Evolutionary conservation across 1,284 basidiomycete genomes (phyloP), one percentile per base, ranked within the genome.

Genomic region (Retiboletus flavoniger): DNA sequence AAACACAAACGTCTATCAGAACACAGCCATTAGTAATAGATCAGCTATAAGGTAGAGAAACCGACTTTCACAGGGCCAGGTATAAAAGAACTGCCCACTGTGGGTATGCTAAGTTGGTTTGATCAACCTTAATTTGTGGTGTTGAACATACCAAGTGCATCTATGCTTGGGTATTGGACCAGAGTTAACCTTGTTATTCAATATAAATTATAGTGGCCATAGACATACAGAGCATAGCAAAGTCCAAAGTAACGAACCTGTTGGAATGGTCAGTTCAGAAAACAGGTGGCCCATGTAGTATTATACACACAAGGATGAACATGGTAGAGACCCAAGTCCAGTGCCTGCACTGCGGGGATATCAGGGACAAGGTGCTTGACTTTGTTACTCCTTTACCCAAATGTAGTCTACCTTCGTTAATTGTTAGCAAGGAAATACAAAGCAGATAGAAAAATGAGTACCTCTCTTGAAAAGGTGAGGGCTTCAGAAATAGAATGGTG

Each of bases 281-380:
- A 13, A 32, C 31, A 11, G 10, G 13, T 13, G 6, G 7, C 31
- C 8, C 31, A 9, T 10, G 31, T n/a, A n/a, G 13, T 3, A 32
- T 32, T 16, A 10, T 17, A 39, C 53, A 1, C 16, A 62, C 60
- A 2, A 61, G 1, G 21, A 59, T 6, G 29, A 59, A 61, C 26
- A 56, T 2, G 0, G 48, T 44, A 17, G 60, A 59, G 11, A 62
- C 29, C 24, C 10, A 47, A 7, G 48, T 53, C 59, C 53, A 59
- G 7, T 35, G 40, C 29, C 21, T 36, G 7, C 26, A 2, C 59
- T 54, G 17, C 32, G 9, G 13, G 5, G 26, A 3, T 24, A 13
- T 51, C 24, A 32, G 40, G 6, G 6, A 19, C 4, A 14, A 8
- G 9, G 17, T 19, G 16, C 2, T 5, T 3, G 16, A 4, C 2